Percentiles rank a stretch among this genome's conserved stretches.
Conservation (phyloP, 2,329 filamentous ascomycete species). For the Pyricularia sp. region DNA sequence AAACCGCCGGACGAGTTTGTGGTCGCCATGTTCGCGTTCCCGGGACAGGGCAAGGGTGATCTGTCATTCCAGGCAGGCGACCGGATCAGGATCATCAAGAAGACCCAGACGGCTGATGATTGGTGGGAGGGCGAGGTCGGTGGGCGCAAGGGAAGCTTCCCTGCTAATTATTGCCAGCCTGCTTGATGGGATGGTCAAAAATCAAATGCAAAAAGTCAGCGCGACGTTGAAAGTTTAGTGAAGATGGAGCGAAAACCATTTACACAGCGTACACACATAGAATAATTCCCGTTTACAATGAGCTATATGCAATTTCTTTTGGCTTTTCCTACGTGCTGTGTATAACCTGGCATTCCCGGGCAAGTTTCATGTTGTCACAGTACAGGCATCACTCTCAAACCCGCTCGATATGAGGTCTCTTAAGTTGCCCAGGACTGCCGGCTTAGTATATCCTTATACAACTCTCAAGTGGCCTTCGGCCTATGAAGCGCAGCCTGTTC, state of each 20-base stretch:
- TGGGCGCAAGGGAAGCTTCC: slow-evolving; percentile 63
- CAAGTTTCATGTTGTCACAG: neutral
- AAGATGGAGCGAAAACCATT: neutral
- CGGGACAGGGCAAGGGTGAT: slow-evolving; percentile 60
- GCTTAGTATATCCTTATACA: neutral
- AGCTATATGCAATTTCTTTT: neutral
- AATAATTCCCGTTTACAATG: neutral
- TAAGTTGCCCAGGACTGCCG: neutral
- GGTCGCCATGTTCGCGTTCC: slow-evolving; percentile 67
- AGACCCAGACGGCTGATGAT: slow-evolving; percentile 71
- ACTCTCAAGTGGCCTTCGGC: neutral
- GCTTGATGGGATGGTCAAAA: slow-evolving; percentile 8
- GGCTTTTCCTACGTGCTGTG: neutral
- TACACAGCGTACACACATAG: neutral
- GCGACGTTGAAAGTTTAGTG: neutral
- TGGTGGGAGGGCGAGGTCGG: slow-evolving; percentile 79
- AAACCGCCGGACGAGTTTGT: slow-evolving; percentile 46
- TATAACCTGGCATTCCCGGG: neutral
- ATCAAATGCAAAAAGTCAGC: neutral
- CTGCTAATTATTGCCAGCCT: slow-evolving; percentile 67
- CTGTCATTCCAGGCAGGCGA: slow-evolving; percentile 70
- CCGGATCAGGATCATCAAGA: slow-evolving; percentile 66
- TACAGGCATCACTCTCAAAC: too few species aligned
- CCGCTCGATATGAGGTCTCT: neutral
- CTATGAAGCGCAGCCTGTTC: neutral